Percentiles rank a stretch among this genome's conserved stretches.
These are phyloP conservation scores for Nannochloropsis oceanica DNA, from an alignment of 108 stramenopile genomes.

Conservation along the genomic window DNA sequence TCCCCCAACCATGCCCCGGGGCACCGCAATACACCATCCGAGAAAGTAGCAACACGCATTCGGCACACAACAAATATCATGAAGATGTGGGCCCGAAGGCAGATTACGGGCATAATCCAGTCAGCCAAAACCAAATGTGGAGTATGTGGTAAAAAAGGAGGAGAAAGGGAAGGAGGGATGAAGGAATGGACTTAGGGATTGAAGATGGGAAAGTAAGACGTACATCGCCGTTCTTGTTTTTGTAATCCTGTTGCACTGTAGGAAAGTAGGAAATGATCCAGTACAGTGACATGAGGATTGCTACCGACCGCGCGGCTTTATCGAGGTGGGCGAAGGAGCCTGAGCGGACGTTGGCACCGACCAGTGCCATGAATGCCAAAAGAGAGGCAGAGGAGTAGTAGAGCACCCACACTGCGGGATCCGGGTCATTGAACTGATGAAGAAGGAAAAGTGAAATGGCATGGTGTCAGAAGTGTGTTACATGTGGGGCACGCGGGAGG, in stretches of 20 bases:
- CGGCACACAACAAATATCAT: neutral
- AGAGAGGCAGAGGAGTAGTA: neutral
- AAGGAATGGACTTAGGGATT: neutral
- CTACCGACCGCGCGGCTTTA: neutral
- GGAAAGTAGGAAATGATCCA: neutral
- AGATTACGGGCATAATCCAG: too few relatives aligned
- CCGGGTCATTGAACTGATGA: neutral
- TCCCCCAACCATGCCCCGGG: too few relatives aligned
- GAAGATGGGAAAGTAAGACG: neutral
- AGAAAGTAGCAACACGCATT: neutral
- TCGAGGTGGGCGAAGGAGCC: neutral
- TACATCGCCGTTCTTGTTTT: neutral
- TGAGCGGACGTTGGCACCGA: neutral
- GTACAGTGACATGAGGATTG: neutral
- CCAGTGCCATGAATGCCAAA: neutral
- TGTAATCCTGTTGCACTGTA: neutral
- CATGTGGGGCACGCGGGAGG: neutral
- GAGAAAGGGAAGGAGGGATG: too few relatives aligned
- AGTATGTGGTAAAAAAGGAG: too few relatives aligned
- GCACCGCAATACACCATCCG: neutral
- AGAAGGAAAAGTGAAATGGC: neutral
- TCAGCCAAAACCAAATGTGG: too few relatives aligned
- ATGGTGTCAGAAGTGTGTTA: neutral
- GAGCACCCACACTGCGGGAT: neutral
- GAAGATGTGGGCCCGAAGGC: too few relatives aligned